Evolutionary conservation across 108 stramenopile genomes (phyloP), one percentile per base, ranked within the genome.

Genomic region (Pseudonitzschia multiseries): DNA sequence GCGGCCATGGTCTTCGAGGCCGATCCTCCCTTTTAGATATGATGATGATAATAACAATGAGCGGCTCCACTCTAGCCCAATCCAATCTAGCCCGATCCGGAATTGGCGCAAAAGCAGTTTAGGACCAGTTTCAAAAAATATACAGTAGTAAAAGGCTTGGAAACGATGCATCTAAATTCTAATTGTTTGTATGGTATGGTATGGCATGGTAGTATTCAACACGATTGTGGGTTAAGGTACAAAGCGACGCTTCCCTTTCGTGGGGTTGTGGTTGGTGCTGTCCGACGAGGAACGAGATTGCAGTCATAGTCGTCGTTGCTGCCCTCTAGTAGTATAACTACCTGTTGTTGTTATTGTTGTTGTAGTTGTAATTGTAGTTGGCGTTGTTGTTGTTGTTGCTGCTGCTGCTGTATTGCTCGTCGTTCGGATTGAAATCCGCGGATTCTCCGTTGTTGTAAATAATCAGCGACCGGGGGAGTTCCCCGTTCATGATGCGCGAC

Each of bases 1-100:
- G 86, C 87, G 57, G 70, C 69, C 26, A 84, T 93, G 68, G 65
- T 81, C n/a, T 89, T 89, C 70, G 79, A 85, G 72, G 81, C 83
- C 9, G 75, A 80, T 46, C 68, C 91, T 50, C 76, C 80, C 14
- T 92, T 92, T 86, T 92, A n/a, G 66, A 84, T 31, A 59, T 26
- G 29, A 59, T n/a, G 0, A 22, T 6, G 57, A 59, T 2, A 36
- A 6, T n/a, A n/a, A n/a, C n/a, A n/a, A n/a, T n/a, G n/a, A n/a
- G n/a, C n/a, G n/a, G n/a, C n/a, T n/a, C n/a, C n/a, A n/a, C n/a
- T n/a, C n/a, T n/a, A n/a, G n/a, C n/a, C n/a, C n/a, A n/a, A n/a
- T n/a, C n/a, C n/a, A n/a, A n/a, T n/a, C n/a, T n/a, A n/a, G n/a
- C n/a, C n/a, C n/a, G n/a, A n/a, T n/a, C n/a, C n/a, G n/a, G n/a